phyloP scores from a whole-genome alignment of 768 basidiomycete species.

The Exsudoporus frostii region DNA sequence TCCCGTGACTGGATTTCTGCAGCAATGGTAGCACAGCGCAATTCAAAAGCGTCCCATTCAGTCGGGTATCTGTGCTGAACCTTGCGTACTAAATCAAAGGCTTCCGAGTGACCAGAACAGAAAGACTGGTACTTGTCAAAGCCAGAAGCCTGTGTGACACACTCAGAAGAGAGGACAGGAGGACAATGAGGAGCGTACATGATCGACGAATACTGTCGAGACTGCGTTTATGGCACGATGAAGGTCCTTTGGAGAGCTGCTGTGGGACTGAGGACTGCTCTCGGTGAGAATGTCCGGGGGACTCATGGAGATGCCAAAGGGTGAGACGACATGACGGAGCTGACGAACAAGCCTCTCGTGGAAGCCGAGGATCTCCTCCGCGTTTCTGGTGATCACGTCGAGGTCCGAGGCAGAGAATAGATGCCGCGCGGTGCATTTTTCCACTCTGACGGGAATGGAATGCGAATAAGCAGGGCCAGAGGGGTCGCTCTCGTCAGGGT shows the following conservation, averaged over 20 bases:
- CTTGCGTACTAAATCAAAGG: constrained; percentile 68
- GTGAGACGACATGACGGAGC: constrained; percentile 47
- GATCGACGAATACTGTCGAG: constrained; percentile 54
- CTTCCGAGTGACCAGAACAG: constrained; percentile 84
- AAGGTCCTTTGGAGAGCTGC: constrained; percentile 38
- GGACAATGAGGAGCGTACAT: constrained; percentile 37
- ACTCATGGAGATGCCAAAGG: constrained; percentile 48
- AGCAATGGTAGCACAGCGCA: constrained; percentile 61
- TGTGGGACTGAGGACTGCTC: not conserved
- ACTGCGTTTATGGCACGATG: constrained; percentile 36
- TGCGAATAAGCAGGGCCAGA: constrained; percentile 4
- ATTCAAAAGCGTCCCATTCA: constrained; percentile 86
- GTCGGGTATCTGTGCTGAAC: constrained; percentile 57
- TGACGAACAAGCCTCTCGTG: constrained; percentile 66
- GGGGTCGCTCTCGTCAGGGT: constrained; percentile 10
- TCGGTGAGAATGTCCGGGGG: constrained; percentile 18
- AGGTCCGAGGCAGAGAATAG: constrained; percentile 60
- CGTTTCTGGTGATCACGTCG: constrained; percentile 61
- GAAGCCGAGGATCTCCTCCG: constrained; percentile 59
- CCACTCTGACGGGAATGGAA: constrained; percentile 20
- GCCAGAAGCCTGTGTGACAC: constrained; percentile 52
- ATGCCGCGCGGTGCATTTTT: constrained; percentile 40
- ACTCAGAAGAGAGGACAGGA: not conserved
- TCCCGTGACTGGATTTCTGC: constrained; percentile 31
- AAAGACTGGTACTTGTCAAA: constrained; percentile 83